Conservation (phyloP, 768 basidiomycete species). For the Pisolithus sp. region DNA sequence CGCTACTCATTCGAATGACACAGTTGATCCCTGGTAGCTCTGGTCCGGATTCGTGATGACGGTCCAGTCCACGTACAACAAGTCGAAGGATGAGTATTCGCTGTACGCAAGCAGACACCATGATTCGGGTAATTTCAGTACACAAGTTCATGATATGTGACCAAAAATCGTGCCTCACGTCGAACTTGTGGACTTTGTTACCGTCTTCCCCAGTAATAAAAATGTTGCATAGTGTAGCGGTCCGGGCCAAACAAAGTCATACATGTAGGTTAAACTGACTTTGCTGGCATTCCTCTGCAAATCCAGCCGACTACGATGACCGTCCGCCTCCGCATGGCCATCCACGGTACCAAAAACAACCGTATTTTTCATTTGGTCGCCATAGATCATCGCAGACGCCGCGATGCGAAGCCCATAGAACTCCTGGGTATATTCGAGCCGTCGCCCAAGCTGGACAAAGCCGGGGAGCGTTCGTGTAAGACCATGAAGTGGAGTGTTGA, state of each 20-base stretch:
- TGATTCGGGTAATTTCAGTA: too few species aligned
- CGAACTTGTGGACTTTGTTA: background rate
- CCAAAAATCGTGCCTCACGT: too few species aligned
- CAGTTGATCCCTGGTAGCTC: constrained; percentile 68
- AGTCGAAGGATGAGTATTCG: too few species aligned
- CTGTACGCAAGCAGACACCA: too few species aligned
- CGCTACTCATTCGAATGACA: constrained; percentile 1
- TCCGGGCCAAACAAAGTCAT: constrained; percentile 1
- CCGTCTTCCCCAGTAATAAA: background rate
- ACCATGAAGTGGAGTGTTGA: constrained; percentile 86
- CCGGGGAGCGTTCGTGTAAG: constrained; percentile 45
- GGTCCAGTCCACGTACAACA: too few species aligned
- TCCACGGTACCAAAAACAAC: constrained; percentile 71
- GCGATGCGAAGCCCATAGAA: constrained; percentile 85
- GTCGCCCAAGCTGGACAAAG: constrained; percentile 35
- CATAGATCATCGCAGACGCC: constrained; percentile 58
- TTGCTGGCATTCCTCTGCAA: background rate
- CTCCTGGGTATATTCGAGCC: constrained; percentile 82
- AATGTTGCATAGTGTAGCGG: background rate
- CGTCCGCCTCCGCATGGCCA: constrained; percentile 77
- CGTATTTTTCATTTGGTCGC: constrained; percentile 85
- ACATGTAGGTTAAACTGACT: background rate
- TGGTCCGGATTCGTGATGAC: constrained; percentile 34
- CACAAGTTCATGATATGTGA: too few species aligned
- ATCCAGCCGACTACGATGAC: constrained; percentile 49